Conservation (phyloP, 1,284 basidiomycete genomes). For the Retiboletus flavoniger region DNA sequence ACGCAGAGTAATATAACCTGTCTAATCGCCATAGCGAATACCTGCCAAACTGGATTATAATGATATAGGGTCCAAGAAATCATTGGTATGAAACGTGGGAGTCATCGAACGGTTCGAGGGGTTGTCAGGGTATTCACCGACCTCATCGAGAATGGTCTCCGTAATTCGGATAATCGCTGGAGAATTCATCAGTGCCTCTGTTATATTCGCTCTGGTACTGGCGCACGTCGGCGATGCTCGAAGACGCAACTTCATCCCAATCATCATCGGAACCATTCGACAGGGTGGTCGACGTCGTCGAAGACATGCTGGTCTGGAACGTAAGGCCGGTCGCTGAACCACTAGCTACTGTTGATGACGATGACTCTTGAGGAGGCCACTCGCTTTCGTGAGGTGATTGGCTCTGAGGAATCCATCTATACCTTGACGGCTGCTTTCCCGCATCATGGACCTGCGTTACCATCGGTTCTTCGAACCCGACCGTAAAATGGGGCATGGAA, state of each 20-base stretch:
- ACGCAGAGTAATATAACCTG: slow-evolving; percentile 5
- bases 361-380: slow-evolving; percentile 17
- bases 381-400: slow-evolving; percentile 30
- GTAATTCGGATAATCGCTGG: slow-evolving; percentile 16
- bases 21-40: background rate
- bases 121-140: background rate
- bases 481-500: slow-evolving; percentile 36
- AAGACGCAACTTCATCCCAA: slow-evolving; percentile 16
- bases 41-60: slow-evolving; percentile 16
- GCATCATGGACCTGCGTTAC: slow-evolving; percentile 44
- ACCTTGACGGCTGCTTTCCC: slow-evolving; percentile 41
- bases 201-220: slow-evolving; percentile 11
- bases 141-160: slow-evolving; percentile 4
- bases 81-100: slow-evolving; percentile 7
- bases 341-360: slow-evolving; percentile 21
- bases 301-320: slow-evolving; percentile 30
- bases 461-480: slow-evolving; percentile 48
- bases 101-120: background rate
- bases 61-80: slow-evolving; percentile 20
- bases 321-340: slow-evolving; percentile 11
- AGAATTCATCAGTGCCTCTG: slow-evolving; percentile 13
- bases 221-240: background rate
- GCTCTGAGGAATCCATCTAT: slow-evolving; percentile 44
- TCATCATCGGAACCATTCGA: slow-evolving; percentile 32
- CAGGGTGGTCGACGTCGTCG: slow-evolving; percentile 24